Percentiles rank a stretch among this genome's conserved stretches.
Conservation (phyloP, 495 filamentous ascomycete species). For the Trichoderma gamsii region DNA sequence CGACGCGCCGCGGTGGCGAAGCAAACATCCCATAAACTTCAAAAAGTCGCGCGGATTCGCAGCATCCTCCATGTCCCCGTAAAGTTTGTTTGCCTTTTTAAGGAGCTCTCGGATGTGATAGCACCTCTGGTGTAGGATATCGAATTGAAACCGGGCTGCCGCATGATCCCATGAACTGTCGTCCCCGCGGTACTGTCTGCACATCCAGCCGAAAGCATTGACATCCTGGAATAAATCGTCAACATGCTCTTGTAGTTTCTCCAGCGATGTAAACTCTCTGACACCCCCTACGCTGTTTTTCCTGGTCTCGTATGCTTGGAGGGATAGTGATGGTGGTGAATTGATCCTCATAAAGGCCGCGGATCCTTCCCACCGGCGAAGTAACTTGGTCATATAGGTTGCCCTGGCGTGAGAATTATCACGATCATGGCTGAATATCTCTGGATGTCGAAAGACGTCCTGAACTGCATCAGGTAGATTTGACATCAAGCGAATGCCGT, state of each 20-base stretch:
- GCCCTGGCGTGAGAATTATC: constrained; percentile 9
- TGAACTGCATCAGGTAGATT: neutral
- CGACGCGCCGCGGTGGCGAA: constrained; percentile 2
- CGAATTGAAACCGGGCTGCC: neutral
- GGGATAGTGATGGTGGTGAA: neutral
- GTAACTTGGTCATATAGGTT: neutral
- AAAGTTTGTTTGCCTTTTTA: neutral
- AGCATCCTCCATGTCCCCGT: neutral
- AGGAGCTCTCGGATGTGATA: neutral
- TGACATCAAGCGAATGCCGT: constrained; percentile 8
- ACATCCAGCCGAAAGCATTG: constrained; percentile 9
- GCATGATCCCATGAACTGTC: constrained; percentile 1
- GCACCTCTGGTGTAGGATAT: neutral
- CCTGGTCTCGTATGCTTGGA: constrained; percentile 9
- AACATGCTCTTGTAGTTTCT: neutral
- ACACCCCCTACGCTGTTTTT: neutral
- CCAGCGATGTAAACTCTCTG: neutral
- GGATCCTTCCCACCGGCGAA: constrained; percentile 2
- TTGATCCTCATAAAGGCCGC: constrained; percentile 2
- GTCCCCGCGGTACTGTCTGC: neutral
- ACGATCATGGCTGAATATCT: constrained; percentile 9
- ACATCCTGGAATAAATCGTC: constrained; percentile 10
- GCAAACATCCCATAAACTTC: neutral
- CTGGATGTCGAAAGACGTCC: constrained; percentile 1
- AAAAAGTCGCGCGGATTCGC: neutral